Evolutionary conservation across 148 eudicot species (phyloP).

Genomic region (Persicaria maculosa): DNA sequence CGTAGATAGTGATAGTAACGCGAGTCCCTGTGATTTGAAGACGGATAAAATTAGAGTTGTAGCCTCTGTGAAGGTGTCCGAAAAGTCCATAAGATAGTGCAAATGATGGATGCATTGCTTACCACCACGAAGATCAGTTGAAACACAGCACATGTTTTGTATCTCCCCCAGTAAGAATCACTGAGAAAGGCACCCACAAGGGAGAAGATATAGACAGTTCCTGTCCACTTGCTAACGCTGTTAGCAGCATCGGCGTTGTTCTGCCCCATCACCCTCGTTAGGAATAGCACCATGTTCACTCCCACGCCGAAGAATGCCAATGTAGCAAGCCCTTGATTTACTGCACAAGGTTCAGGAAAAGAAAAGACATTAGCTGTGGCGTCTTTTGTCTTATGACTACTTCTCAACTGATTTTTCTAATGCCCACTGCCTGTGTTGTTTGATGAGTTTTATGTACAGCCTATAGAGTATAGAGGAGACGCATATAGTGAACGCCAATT

Average conservation of each 20-base stretch:
- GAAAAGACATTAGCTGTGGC: background rate
- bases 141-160: constrained; percentile 62
- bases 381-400: constrained; percentile 14
- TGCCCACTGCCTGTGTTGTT: background rate
- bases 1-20: constrained; percentile 42
- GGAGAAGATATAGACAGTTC: constrained; percentile 66
- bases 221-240: constrained; percentile 79
- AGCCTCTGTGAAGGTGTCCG: background rate
- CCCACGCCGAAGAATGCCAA: constrained; percentile 71
- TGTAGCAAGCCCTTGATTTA: constrained; percentile 74
- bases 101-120: constrained; percentile 13
- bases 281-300: constrained; percentile 61
- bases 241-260: constrained; percentile 72
- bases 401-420: background rate
- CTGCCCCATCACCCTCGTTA: constrained; percentile 71
- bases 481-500: too few species aligned
- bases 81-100: background rate
- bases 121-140: constrained; percentile 61
- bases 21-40: constrained; percentile 45
- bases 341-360: constrained; percentile 21
- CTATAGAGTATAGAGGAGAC: too few species aligned
- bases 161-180: constrained; percentile 79
- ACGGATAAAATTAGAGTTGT: background rate
- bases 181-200: constrained; percentile 72
- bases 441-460: background rate